Base-by-base conservation (phyloP, 2,329 filamentous ascomycete genomes). In the Albifimbria verrucaria region DNA sequence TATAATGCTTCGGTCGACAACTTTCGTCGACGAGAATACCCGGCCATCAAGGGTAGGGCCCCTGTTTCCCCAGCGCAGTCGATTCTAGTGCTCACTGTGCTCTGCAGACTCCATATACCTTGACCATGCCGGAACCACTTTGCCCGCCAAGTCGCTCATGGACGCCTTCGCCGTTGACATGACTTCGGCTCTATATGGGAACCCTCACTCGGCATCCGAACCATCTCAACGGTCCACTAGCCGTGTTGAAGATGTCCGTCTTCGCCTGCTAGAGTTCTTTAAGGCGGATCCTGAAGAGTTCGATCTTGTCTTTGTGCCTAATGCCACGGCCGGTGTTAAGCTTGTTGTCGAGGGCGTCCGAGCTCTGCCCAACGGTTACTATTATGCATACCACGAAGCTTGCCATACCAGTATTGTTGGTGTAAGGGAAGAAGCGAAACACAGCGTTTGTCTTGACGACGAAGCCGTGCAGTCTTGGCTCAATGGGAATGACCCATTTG, bases 91-190 rank as follows among this genome's bases (percentile, higher is more conserved):
- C 42, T 48, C 6, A 42, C 47, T 42, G 45, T 23, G 4, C 39
- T 9, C 20, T 3, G 9, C 25, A 93, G 90, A 81, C 50, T 84
- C 83, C 10, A 78, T 86, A 46, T 97, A 97, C 68, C 86, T 97
- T 52, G 93, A 97, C 63, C 92, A 97, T 87, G 92, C 92, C 0
- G 93, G 92, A n/a, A 90, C 90, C n/a, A 93, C 92, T 0, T 77
- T 89, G 1, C 90, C 89, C 65, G 78, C 91, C 42, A 93, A 88
- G 68, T 92, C 89, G 25, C 72, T 94, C 22, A 86, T 97, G 69
- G 88, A 93, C 59, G 77, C 75, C 22, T 96, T 96, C 71, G 84
- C 90, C 9, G 69, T 74, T n/a, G 89, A 94, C 55, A 87, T 97
- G 80, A 86, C 87, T 23, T 77, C 81, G 4, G 89, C 86, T 61